Conservation (phyloP, 73 alveolate genomes). For the Symbiodinium pilosum region DNA sequence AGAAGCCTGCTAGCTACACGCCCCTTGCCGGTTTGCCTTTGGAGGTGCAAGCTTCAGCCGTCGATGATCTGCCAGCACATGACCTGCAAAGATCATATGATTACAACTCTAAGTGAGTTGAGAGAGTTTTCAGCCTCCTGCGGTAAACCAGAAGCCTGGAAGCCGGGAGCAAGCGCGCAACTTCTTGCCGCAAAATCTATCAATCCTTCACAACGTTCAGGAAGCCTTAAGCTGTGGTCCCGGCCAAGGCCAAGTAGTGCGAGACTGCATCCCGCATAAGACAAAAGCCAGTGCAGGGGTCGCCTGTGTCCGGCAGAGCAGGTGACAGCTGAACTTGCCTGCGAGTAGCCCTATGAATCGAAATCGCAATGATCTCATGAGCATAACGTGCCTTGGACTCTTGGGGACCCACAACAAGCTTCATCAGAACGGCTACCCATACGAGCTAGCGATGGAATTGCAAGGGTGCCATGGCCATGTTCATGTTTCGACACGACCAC, state of each 20-base stretch:
- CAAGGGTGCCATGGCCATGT: too few species aligned
- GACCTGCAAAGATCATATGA: neutral
- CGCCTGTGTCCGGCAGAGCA: constrained; percentile 25
- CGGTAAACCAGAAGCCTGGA: constrained; percentile 73
- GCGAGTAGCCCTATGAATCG: too few species aligned
- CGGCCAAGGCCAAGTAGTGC: constrained; percentile 60
- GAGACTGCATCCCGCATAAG: constrained; percentile 69
- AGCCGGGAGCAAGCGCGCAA: neutral
- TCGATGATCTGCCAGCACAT: constrained; percentile 50
- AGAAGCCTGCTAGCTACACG: too few species aligned
- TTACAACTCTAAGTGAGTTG: neutral
- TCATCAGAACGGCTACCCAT: too few species aligned
- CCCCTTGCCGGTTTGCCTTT: neutral
- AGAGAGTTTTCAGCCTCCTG: constrained; percentile 29
- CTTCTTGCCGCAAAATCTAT: neutral
- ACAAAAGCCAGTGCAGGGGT: constrained; percentile 60
- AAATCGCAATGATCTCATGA: too few species aligned
- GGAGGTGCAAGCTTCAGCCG: constrained; percentile 61
- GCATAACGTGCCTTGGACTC: too few species aligned
- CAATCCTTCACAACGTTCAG: neutral
- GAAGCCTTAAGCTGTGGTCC: neutral
- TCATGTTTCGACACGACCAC: too few species aligned
- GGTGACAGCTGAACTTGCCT: too few species aligned
- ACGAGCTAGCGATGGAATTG: too few species aligned
- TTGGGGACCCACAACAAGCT: too few species aligned